Evolutionary conservation across 208 protist genomes (phyloP).

Genomic region (Leptomonas pyrrhocoris): DNA sequence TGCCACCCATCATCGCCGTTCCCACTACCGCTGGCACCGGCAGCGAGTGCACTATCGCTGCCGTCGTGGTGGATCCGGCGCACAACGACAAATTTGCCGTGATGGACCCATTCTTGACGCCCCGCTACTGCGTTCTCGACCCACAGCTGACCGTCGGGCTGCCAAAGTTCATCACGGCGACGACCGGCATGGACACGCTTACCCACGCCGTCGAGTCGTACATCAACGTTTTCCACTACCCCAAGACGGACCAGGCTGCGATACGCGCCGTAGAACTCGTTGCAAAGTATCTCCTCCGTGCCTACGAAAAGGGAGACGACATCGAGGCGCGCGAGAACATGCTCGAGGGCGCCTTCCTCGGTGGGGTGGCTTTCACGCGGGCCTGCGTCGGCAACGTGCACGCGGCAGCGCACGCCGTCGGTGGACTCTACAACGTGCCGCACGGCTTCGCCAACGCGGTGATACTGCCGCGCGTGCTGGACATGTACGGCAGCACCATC

Average conservation of each 20-base stretch:
- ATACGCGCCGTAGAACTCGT: conserved; percentile 51
- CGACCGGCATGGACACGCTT: conserved; percentile 86
- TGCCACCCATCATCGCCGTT: conserved; percentile 65
- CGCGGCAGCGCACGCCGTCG: conserved; percentile 79
- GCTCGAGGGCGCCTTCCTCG: conserved; percentile 76
- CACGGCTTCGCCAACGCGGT: conserved; percentile 88
- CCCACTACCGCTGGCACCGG: conserved; percentile 90
- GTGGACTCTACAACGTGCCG: conserved; percentile 73
- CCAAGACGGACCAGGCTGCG: conserved; percentile 49
- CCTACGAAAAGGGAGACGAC: conserved; percentile 56
- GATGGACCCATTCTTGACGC: conserved; percentile 63
- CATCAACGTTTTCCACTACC: conserved; percentile 54
- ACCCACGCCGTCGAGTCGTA: conserved; percentile 86
- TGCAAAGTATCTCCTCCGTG: conserved; percentile 50
- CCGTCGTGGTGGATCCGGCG: conserved; percentile 61
- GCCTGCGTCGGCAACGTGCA: conserved; percentile 88
- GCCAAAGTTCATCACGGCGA: conserved; percentile 77
- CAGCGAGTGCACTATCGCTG: conserved; percentile 85
- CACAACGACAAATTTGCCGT: conserved; percentile 69
- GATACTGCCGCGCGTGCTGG: conserved; percentile 71
- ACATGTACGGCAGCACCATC: conserved; percentile 49
- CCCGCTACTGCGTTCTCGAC: conserved; percentile 78
- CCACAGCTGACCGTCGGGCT: conserved; percentile 69
- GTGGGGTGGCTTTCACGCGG: conserved; percentile 86
- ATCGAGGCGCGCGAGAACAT: conserved; percentile 67